These are phyloP conservation scores for Ceratobasidium sp. DNA, from an alignment of 1,284 basidiomycete genomes.

Conservation along the genomic window DNA sequence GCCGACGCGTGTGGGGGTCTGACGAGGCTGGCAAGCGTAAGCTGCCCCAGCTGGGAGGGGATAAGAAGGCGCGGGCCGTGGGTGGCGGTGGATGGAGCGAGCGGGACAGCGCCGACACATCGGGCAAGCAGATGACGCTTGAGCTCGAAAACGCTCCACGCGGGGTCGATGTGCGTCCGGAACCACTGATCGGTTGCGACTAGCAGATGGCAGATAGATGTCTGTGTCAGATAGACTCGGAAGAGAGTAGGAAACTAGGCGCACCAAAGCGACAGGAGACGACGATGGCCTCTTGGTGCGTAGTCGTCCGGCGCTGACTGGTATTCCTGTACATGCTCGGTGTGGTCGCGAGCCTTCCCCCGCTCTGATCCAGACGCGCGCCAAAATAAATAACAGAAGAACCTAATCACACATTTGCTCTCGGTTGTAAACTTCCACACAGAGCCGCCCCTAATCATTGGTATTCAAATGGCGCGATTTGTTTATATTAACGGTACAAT, in stretches of 20 bases:
- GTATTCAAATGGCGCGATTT: conserved; percentile 4
- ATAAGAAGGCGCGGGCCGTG: conserved; percentile 11
- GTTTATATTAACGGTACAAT: not conserved
- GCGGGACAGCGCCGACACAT: conserved; percentile 27
- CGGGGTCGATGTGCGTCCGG: conserved; percentile 20
- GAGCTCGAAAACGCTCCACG: conserved; percentile 26
- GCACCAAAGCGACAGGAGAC: conserved; percentile 27
- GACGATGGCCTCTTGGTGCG: not conserved
- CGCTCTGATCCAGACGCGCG: not conserved
- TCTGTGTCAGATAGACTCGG: too few relatives aligned
- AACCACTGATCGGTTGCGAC: conserved; percentile 34
- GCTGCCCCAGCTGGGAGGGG: not conserved
- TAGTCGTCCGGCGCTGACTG: not conserved
- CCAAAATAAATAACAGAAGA: conserved; percentile 21
- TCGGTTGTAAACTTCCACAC: not conserved
- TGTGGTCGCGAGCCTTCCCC: not conserved
- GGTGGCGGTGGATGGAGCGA: not conserved
- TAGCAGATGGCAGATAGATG: too few relatives aligned
- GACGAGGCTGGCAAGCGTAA: conserved; percentile 5
- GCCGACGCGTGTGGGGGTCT: not conserved
- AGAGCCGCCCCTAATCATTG: conserved; percentile 27
- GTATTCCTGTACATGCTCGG: conserved; percentile 1
- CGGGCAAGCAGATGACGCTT: conserved; percentile 18
- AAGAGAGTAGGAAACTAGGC: too few relatives aligned
- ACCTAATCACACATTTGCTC: not conserved